phyloP scores from a whole-genome alignment of 805 yeast species.

The Nakazawaea molendinolei region DNA sequence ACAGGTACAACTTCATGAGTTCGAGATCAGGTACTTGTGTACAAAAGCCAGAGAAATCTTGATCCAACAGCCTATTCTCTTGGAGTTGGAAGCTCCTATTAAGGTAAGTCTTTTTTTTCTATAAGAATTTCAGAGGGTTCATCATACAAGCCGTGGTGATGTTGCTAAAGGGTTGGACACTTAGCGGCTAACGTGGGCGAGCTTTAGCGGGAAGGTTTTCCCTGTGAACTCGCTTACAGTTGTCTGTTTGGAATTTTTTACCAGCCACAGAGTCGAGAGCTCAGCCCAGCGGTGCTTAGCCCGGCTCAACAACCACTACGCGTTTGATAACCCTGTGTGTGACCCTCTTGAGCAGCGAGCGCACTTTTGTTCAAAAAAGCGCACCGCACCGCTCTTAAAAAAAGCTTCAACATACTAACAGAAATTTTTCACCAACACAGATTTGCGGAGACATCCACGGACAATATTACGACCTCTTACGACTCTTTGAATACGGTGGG shows the following conservation, averaged over 20 bases:
- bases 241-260: no score
- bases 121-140: not conserved
- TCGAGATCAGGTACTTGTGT: slow-evolving; percentile 90
- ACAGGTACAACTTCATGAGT: slow-evolving; percentile 89
- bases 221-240: no score
- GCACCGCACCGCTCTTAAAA: no score
- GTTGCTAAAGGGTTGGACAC: no score
- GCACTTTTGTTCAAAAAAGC: not conserved
- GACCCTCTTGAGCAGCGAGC: no score
- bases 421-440: slow-evolving; percentile 20
- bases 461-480: slow-evolving; percentile 90
- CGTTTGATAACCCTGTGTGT: no score
- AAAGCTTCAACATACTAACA: slow-evolving; percentile 1
- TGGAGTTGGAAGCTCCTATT: slow-evolving; percentile 96
- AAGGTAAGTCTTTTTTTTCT: slow-evolving; percentile 45
- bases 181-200: no score
- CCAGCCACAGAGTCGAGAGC: no score
- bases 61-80: slow-evolving; percentile 92
- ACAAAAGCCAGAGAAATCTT: slow-evolving; percentile 97
- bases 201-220: no score
- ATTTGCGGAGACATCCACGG: slow-evolving; percentile 99
- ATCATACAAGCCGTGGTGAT: no score
- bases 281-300: no score
- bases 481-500: slow-evolving; percentile 96
- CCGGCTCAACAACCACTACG: no score